Evolutionary conservation across 139 green algal genomes (phyloP), one percentile per base, ranked within the genome.

Genomic region (Microglena sp.): DNA sequence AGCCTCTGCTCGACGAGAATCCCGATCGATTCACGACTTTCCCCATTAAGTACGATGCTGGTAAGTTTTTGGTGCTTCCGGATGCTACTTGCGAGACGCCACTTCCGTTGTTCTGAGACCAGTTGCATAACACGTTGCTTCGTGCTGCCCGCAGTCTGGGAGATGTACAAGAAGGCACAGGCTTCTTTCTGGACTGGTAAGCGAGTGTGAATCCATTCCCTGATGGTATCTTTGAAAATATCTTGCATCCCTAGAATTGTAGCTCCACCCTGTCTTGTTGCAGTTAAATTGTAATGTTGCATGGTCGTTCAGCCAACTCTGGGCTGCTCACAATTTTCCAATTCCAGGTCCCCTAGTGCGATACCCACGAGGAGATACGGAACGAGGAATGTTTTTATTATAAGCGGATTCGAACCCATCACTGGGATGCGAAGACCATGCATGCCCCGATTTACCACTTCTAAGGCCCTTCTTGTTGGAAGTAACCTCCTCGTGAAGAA

Each of bases 151-250:
- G 66, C 70, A 26, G 71, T 98, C 5, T 98, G 92, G 92, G 83
- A 95, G 77, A 89, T 93, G 68, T 95, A 97, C 87, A 97, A 97
- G 80, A 94, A 93, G 77, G 92, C 90, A 5, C 90, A 96, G 73
- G 91, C 91, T 6, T 88, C 73, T 62, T 97, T 97, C 73, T 97
- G 91, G 88, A 96, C 89, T 27, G 87, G 86, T 92, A 70, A 46
- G 67, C 21, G 27, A 21, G 24, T 62, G 34, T 22, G 29, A 7
- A 26, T 1, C 4, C 45, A 45, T 24, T 26, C 40, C 40, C 11
- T 18, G 18, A 18, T 50, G 40, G 11, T 50, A 24, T 11, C 40
- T 50, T 50, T 11, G 15, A 11, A 11, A 50, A 18, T 50, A 18
- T 50, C 40, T 11, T 11, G 40, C 40, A 11, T 18, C 40, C 40